Base-by-base conservation (phyloP, 176 grass and related monocot species). In the Avena sativa region DNA sequence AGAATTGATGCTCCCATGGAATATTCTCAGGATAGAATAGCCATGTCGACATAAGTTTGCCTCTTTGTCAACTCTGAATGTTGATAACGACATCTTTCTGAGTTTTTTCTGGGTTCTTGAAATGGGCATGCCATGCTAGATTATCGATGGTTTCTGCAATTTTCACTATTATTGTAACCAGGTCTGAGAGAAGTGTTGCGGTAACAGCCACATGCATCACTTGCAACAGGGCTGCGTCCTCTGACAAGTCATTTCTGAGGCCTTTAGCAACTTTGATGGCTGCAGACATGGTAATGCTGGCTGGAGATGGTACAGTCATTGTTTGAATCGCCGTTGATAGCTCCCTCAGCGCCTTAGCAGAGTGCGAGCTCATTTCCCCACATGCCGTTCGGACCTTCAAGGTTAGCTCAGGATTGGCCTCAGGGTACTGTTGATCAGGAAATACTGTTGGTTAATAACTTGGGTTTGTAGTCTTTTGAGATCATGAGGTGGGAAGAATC, bases 361-460 rank as follows among this genome's bases (percentile, higher is more conserved):
- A 95, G 81, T 92, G 76, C 50, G 85, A 82, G 86, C 92, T 91
- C 88, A 98, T 95, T 73, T 92, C 88, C 21, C 51, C 16, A 76
- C 96, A 98, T 12, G 88, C 75, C 2, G 63, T 82, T 77, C 87
- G 78, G 40, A 98, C 76, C 79, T 81, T 80, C 9, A 60, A 55
- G 26, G 63, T 74, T 1, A 94, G 84, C 81, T 95, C 96, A 1
- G 81, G 46, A 55, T 91, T 69, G 4, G 80, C 82, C 32, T 86
- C 84, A 67, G 84, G 90, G 25, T 89, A 77, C 92, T 96, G 85
- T 56, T 55, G 21, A 49, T 11, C 26, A 84, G 62, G 62, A 50
- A 78, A 62, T 9, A 2, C 0, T 34, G 20, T n/a, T 62, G 47
- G 78, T 93, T 13, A 82, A 13, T 51, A 17, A 58, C 71, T 77